Evolutionary conservation across 805 yeast genomes (phyloP), one percentile per base, ranked within the genome.

Genomic region (Vanderwaltozyma tropicalis): DNA sequence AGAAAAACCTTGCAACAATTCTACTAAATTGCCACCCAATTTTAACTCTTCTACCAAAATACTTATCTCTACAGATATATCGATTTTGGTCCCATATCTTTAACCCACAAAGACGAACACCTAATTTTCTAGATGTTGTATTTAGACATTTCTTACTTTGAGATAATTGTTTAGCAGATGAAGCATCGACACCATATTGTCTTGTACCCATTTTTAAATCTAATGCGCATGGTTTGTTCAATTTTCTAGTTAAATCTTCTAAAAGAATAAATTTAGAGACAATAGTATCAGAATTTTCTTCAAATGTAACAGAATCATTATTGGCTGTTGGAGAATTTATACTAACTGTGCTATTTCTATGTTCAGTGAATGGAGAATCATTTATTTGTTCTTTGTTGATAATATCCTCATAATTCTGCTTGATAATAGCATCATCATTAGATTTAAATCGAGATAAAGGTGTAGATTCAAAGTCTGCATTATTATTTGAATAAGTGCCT

Each of bases 151-250:
- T 92, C 38, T 68, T 68, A 25, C 84, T 63, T 62, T 92, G 98
- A 1, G 95, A 84, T 34, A 63, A 55, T 52, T 78, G 80, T 60
- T 92, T 92, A 34, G 76, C 63, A 12, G 62, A 57, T 5, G 70
- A 68, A 0, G 97, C 96, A 45, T 87, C 95, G n/a, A 89, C 80
- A 9, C 99, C 98, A 52, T 92, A 92, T 61, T 92, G 99, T 41
- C 99, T 70, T 0, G 99, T 89, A 0, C 99, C 99, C 97, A 92
- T 92, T 56, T 92, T 92, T 49, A 92, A 67, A 61, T 92, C 99
- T 35, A 92, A 64, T 0, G 89, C 97, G 55, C 96, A 88, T 0
- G 98, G 96, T 45, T 72, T 73, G 22, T 62, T 66, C 78, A 89
- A 76, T 18, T 85, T 84, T 38, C 78, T 71, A 0, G 97, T 92